A percentile compares a stretch with the other conserved stretches of the same genome.
Conservation (phyloP, 768 basidiomycete genomes). For the Pleurotus eryngii region DNA sequence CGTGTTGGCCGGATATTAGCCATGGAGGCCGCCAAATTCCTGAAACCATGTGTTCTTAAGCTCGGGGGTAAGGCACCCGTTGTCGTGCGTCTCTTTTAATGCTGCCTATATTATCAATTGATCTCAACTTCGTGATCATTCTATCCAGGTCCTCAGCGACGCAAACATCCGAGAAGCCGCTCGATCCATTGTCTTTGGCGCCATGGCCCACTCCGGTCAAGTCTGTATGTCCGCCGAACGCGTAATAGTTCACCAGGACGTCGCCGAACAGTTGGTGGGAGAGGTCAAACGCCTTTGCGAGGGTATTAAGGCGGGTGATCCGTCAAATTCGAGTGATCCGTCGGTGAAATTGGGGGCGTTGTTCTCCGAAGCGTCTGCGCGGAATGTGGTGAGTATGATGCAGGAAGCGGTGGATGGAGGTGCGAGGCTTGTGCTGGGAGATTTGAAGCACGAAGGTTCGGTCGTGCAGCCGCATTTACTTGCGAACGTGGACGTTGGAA, state of each 20-base stretch:
- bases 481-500: conserved; percentile 44
- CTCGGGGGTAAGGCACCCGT: conserved; percentile 54
- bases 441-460: conserved; percentile 33
- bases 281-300: conserved; percentile 29
- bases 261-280: conserved; percentile 32
- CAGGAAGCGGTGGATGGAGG: conserved; percentile 41
- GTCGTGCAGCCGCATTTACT: conserved; percentile 52
- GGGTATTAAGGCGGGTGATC: conserved; percentile 38
- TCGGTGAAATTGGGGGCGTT: conserved; percentile 32
- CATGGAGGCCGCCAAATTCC: conserved; percentile 38
- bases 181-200: conserved; percentile 40
- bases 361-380: conserved; percentile 43
- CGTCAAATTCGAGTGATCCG: conserved; percentile 18
- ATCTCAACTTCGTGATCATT: too few species aligned
- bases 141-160: conserved; percentile 37
- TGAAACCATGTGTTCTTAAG: conserved; percentile 55
- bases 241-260: conserved; percentile 44
- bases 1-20: conserved; percentile 52
- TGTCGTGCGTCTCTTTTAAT: conserved; percentile 31
- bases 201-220: conserved; percentile 49
- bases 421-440: conserved; percentile 44
- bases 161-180: conserved; percentile 37
- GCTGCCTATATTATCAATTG: too few species aligned
- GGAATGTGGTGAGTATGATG: conserved; percentile 35
- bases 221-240: conserved; percentile 60